Evolutionary conservation across 2,329 filamentous ascomycete genomes (phyloP), one percentile per base, ranked within the genome.

Genomic region (Verruconis gallopava): DNA sequence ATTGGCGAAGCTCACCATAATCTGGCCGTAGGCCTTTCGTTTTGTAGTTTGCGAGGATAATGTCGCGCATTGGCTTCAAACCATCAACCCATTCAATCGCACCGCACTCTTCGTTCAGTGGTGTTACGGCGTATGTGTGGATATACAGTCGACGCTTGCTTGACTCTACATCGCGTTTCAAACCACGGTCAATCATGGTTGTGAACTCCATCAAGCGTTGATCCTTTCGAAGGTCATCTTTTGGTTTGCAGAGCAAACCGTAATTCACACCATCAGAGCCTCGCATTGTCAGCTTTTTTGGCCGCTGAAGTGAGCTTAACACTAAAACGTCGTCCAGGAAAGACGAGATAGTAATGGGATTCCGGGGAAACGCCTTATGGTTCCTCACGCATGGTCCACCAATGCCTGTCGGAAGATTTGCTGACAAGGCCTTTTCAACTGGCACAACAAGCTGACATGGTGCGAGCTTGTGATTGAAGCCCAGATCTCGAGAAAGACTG

Each of bases 141-240:
- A 99, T 94, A 58, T 93, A 93, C 43, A 98, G 72, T 49, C 91
- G 83, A 13, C 91, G 77, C 57, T 85, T 82, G 60, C 84, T 93
- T 13, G 86, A 84, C 56, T 95, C 88, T 2, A 88, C 79, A 53
- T 96, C 88, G 47, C 83, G 79, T 56, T 95, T 94, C 44, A 99
- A 65, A 2, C 89, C 85, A 45, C 91, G 75, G 58, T 98, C 98
- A 66, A 98, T 96, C 75, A 96, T 91, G 36, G 81, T 79, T 58
- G 96, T 98, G 68, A 98, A 98, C 57, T 98, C 93, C 88, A 98
- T 98, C 15, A 98, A 77, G 40, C 91, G 85, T 59, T 96, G 89
- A 54, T 99, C 93, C 50, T 93, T 98, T 39, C 91, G 81, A 18
- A 99, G 73, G 58, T 99, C 93, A 57, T 98, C 91, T 59, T 96